Evolutionary conservation across 1,284 basidiomycete species (phyloP), one percentile per base, ranked within the genome.

Genomic region (Cystobasidium sp.): DNA sequence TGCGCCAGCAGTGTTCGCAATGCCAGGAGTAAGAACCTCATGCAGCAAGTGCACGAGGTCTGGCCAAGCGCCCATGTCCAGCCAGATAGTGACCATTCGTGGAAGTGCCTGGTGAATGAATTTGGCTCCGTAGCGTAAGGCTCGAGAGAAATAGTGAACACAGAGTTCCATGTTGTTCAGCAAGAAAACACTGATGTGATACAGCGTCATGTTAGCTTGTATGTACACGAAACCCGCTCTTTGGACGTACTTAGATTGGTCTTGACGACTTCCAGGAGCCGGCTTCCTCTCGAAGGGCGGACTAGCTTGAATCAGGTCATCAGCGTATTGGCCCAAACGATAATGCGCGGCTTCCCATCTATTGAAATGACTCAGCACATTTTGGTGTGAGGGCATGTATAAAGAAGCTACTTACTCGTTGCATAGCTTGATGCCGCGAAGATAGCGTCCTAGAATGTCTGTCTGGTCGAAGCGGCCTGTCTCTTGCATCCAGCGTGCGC

Each of bases 71-170:
- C 91, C 94, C 75, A 92, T 84, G 80, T 98, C 94, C 65, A 99
- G 85, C 95, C 96, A 99, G 55, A 99, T 88, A 0, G 95, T 99
- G 14, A 99, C 86, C 76, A 98, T 86, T 47, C 97, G 88, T 0
- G 97, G 96, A 79, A 99, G 88, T 0, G 94, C 95, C 81, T 97
- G 95, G 82, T 96, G 99, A 63, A 97, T 91, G 82, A 91, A 98
- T 85, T 99, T 99, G 58, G 94, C 94, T 12, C 97, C 97, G 78
- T 87, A 84, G 78, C 86, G 85, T 69, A 96, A 88, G 0, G 94
- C 91, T 76, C 87, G 88, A 5, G 87, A 85, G 79, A 91, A 97
- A 64, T 89, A 86, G 77, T 86, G 86, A 78, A 91, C 85, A 8
- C 88, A 71, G 24, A 64, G 20, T 22, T 74, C 74, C 59, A 70